Base-by-base conservation (phyloP, 352 stramenopile species). In the Pythium vanterpoolii region DNA sequence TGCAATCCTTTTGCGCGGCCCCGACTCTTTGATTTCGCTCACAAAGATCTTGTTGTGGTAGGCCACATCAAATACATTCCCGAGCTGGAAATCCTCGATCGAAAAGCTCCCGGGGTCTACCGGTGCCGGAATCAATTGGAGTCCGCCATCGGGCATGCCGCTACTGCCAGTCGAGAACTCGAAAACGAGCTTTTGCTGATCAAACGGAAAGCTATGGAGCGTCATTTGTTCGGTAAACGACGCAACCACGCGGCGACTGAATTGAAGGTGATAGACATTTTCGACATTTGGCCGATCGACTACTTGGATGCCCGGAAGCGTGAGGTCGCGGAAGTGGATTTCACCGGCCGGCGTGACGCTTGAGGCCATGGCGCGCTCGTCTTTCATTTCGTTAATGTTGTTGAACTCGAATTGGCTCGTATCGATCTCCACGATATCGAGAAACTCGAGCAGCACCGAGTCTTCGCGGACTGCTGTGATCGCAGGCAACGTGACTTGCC, bases 171-270 rank as follows among this genome's bases (percentile, higher is more conserved):
- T 42, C 21, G 57, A 33, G 33, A 86, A 82, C 4, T 67, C 58
- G 40, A 86, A 82, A 13, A 65, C 77, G 27, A 87, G 48, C 45
- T 83, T 83, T 53, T 87, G 77, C 33, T 82, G 73, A 45, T 87
- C 77, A 27, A 84, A 80, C 10, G 77, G 77, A 46, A 87, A 87
- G 47, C 62, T 74, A 34, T 77, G 73, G 14, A 85, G 54, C 2
- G 69, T 66, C 76, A 87, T 85, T 40, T 87, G 73, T 42, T 84
- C 77, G 3, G 48, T 82, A 52, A 87, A 87, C 6, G 69, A 59
- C 3, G 73, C 77, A 49, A 71, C 61, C 2, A 82, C 52, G 1
- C 74, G 73, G 0, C 72, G 72, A 13, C 59, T 74, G 55, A 71
- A 82, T 47, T 76, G 66, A 0, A 81, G 45, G 27, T 83, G 66